Evolutionary conservation across 768 basidiomycete genomes (phyloP), one percentile per base, ranked within the genome.

Genomic region (Multifurca ochricompacta): DNA sequence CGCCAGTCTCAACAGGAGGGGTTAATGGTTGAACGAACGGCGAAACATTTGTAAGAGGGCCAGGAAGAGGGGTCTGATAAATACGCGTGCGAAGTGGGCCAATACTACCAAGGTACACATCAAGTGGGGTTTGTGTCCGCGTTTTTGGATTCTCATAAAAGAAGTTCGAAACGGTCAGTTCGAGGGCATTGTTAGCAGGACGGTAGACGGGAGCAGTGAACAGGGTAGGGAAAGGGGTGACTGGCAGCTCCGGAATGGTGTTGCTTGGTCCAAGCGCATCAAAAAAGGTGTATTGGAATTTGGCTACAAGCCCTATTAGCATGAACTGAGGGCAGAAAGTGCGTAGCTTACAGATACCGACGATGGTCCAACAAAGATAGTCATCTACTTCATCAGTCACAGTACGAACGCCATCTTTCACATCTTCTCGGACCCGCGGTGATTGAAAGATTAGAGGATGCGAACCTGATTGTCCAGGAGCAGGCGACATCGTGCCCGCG

Each of bases 211-310:
- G 93, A 6, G 86, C 75, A 8, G 84, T 85, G 66, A 91, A 87
- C 14, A 94, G 70, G 5, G 87, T 89, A 0, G 93, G 93, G 69
- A 93, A 89, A 1, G 93, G 91, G 0, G 92, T 92, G 60, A 96
- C 87, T 21, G 89, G 83, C 63, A 81, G 73, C 56, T 83, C 81
- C 45, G 90, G 87, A 64, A 88, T 82, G 47, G 73, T 80, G 64
- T 77, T 84, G 65, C 83, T 89, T 62, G 87, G 81, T 13, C 86
- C 86, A 67, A 88, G 85, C 4, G 88, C 87, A 63, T 93, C 89
- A 66, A 94, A 93, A 68, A 95, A 95, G 16, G 90, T 91, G 67
- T 93, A 94, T 64, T 92, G 88, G 70, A 92, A 93, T 70, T 92
- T 91, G 51, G 91, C 90, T 92, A 62, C 41, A 51, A 28, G 35